Conservation (phyloP, 2,329 filamentous ascomycete species). For the Aspergillus alliaceus region DNA sequence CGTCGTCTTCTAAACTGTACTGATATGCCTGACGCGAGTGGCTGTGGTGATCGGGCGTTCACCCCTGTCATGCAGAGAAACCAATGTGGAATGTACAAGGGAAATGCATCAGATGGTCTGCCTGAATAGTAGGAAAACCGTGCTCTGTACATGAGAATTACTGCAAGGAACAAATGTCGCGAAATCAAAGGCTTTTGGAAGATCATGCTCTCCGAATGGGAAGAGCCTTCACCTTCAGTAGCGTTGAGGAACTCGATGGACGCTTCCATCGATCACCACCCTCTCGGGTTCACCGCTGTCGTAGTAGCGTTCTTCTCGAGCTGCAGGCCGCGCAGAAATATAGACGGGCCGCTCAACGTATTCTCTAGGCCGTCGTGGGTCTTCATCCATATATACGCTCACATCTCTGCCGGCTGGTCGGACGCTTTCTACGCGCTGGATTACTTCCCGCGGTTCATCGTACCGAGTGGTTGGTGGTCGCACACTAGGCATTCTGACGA, state of each 20-base stretch:
- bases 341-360: conserved; percentile 48
- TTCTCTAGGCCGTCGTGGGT: conserved; percentile 43
- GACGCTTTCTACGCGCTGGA: conserved; percentile 44
- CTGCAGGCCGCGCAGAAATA: conserved; percentile 36
- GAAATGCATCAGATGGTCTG: not conserved
- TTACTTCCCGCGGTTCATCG: conserved; percentile 40
- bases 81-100: not conserved
- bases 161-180: not conserved
- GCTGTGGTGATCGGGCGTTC: not conserved
- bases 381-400: conserved; percentile 45
- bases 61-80: not conserved
- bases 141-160: not conserved
- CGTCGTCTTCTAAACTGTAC: too few species aligned
- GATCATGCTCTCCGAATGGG: not conserved
- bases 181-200: not conserved
- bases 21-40: too few species aligned
- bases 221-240: conserved; percentile 25
- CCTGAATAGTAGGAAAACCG: not conserved
- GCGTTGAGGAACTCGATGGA: conserved; percentile 34
- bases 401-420: conserved; percentile 44
- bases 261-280: conserved; percentile 30
- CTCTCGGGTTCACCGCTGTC: conserved; percentile 35
- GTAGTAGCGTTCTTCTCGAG: conserved; percentile 38
- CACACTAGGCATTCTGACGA: conserved; percentile 58
- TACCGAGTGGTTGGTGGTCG: conserved; percentile 53